Evolutionary conservation across 306 rosid genomes (phyloP).

Genomic region (Cajanus cajan): DNA sequence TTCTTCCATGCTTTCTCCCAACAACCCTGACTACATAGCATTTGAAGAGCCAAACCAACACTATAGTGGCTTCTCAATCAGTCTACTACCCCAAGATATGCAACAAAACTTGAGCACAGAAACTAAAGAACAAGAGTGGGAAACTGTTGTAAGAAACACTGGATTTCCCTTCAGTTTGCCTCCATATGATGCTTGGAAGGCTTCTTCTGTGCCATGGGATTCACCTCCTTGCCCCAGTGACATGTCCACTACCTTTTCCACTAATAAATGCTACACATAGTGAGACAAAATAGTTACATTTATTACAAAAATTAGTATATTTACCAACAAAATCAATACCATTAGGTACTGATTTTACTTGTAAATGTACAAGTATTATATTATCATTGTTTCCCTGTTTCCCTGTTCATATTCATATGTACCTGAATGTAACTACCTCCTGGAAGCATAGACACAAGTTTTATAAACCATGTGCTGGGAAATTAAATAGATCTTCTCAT

Average conservation of each 20-base stretch:
- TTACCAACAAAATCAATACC: conserved; percentile 48
- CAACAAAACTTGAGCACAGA: conserved; percentile 30
- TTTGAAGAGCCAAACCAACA: conserved; percentile 51
- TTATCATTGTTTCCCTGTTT: no score
- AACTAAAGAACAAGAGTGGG: conserved; percentile 44
- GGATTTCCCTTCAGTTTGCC: conserved; percentile 65
- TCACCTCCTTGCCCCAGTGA: conserved; percentile 53
- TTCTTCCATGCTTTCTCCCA: conserved; percentile 45
- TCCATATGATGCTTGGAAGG: conserved; percentile 55
- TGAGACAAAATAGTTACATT: not conserved
- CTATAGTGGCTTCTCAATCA: conserved; percentile 44
- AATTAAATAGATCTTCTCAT: not conserved
- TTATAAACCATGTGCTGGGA: not conserved
- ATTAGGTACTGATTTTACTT: conserved; percentile 40
- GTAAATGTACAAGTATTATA: conserved; percentile 37
- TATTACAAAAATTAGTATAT: conserved; percentile 26
- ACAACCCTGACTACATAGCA: conserved; percentile 37
- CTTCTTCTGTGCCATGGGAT: conserved; percentile 47
- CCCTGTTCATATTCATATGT: conserved; percentile 13
- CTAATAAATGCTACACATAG: conserved; percentile 51
- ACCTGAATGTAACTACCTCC: not conserved
- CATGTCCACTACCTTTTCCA: conserved; percentile 51
- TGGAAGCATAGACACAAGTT: not conserved
- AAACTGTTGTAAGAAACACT: conserved; percentile 29
- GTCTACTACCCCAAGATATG: conserved; percentile 43